phyloP scores from a whole-genome alignment of 176 grass and related monocot genomes.

The sorghum (Sorghum bicolor) region Sorghum_bicolor_NCBIv3 NC_012879.2:4774501-4775000 shows the following conservation, averaged over 20 bases:
- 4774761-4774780: constrained; percentile 85
- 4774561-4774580: not conserved
- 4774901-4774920: constrained; percentile 85
- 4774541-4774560: constrained; percentile 14
- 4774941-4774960: constrained; percentile 74
- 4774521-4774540: constrained; percentile 93
- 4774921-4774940: constrained; percentile 80
- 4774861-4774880: constrained; percentile 80
- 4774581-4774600: not conserved
- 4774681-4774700: constrained; percentile 96
- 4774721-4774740: constrained; percentile 89
- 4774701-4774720: constrained; percentile 86
- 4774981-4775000: constrained; percentile 80
- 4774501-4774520: constrained; percentile 93
- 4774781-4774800: constrained; percentile 77
- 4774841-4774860: constrained; percentile 78
- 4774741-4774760: constrained; percentile 92
- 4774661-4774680: constrained; percentile 94
- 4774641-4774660: constrained; percentile 91
- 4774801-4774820: constrained; percentile 88
- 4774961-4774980: constrained; percentile 74
- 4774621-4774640: constrained; percentile 35
- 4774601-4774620: constrained; percentile 2
- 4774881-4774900: constrained; percentile 83
- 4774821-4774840: constrained; percentile 80